Percentiles rank a stretch among this genome's conserved stretches.
Evolutionary conservation across 306 rosid species (phyloP).

Genomic region (Quercus gilva): DNA sequence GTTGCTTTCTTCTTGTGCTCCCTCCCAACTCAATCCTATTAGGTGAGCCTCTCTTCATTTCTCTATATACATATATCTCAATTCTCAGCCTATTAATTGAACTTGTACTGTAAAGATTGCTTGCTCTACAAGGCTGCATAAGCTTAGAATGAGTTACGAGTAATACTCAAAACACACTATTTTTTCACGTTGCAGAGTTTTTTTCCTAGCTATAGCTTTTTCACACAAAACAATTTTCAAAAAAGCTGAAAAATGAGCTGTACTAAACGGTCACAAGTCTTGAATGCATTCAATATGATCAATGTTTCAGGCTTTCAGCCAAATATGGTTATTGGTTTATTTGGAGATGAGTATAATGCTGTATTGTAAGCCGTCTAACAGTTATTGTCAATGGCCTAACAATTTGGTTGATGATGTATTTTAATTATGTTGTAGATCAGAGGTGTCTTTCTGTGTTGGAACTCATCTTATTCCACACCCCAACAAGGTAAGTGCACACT

Average conservation of each 20-base stretch:
- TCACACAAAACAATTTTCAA: too few species aligned
- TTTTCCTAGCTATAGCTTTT: background rate
- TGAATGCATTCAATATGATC: background rate
- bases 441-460: constrained; percentile 68
- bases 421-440: constrained; percentile 51
- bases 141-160: background rate
- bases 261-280: background rate
- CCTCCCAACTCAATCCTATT: constrained; percentile 48
- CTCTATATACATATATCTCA: background rate
- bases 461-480: constrained; percentile 88
- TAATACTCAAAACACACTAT: background rate
- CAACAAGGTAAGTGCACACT: constrained; percentile 56
- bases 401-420: constrained; percentile 13
- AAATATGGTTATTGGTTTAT: background rate
- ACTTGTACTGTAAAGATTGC: background rate
- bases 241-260: too few species aligned
- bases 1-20: constrained; percentile 39
- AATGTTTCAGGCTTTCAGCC: background rate
- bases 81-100: background rate
- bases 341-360: background rate
- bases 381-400: background rate
- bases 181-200: too few species aligned
- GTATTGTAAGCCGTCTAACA: background rate
- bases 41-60: constrained; percentile 38
- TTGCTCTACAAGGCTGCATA: background rate